Percentiles rank a stretch among this genome's conserved stretches.
Conservation (phyloP, 1,284 basidiomycete genomes). For the Spongispora temasekensis region DNA sequence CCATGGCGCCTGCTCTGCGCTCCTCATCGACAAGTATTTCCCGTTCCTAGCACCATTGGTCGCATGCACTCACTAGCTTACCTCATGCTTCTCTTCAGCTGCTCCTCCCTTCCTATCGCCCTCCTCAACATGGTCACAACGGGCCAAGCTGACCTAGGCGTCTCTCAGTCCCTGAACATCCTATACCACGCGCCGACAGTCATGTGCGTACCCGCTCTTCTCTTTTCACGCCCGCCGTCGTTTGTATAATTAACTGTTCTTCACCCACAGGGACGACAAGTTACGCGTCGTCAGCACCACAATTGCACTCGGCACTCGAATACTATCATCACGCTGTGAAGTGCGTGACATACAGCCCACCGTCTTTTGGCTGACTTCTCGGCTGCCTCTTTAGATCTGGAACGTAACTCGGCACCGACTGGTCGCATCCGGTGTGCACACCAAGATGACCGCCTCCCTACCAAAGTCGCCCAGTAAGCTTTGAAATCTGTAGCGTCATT, state of each 20-base stretch:
- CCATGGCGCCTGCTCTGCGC: conserved; percentile 48
- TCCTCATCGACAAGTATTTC: conserved; percentile 47
- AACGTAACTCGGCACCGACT: conserved; percentile 36
- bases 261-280: conserved; percentile 29
- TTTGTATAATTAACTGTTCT: background rate
- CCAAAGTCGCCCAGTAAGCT: conserved; percentile 20
- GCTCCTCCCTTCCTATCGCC: conserved; percentile 37
- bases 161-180: conserved; percentile 43
- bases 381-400: conserved; percentile 36
- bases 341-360: conserved; percentile 15
- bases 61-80: background rate
- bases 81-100: conserved; percentile 23
- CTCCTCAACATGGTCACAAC: conserved; percentile 27
- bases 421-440: conserved; percentile 39
- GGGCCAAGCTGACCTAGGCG: conserved; percentile 27
- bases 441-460: conserved; percentile 38
- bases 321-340: conserved; percentile 31
- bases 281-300: conserved; percentile 35
- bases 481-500: too few relatives aligned
- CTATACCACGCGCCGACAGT: conserved; percentile 43
- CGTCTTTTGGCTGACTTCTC: background rate
- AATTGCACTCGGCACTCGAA: conserved; percentile 27
- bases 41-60: background rate
- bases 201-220: conserved; percentile 27
- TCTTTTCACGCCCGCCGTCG: background rate